phyloP scores from a whole-genome alignment of 495 filamentous ascomycete genomes.

The Neurospora terricola region DNA sequence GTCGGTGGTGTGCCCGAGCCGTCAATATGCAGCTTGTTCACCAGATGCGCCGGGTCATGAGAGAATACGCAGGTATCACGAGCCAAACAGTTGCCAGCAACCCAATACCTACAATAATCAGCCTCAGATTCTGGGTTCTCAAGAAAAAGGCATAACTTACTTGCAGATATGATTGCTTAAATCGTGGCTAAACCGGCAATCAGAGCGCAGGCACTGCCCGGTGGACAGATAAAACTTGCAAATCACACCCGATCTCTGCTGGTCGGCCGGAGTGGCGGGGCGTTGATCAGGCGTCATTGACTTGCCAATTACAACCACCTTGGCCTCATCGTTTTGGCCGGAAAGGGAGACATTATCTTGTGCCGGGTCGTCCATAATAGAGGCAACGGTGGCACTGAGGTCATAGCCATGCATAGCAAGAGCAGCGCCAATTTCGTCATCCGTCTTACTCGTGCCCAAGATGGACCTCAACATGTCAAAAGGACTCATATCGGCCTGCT shows the following conservation, averaged over 20 bases:
- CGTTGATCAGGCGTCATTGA: conserved; percentile 68
- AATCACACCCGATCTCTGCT: conserved; percentile 69
- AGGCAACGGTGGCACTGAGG: conserved; percentile 76
- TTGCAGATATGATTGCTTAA: conserved; percentile 95
- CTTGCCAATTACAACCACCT: conserved; percentile 73
- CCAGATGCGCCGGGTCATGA: conserved; percentile 80
- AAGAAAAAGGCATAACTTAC: conserved; percentile 45
- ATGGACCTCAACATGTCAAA: conserved; percentile 97
- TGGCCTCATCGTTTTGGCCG: conserved; percentile 34
- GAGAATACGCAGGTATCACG: conserved; percentile 95
- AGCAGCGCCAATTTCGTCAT: conserved; percentile 87
- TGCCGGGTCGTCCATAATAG: conserved; percentile 60
- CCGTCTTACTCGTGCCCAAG: conserved; percentile 74
- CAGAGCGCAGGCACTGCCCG: conserved; percentile 84
- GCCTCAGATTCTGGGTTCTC: conserved; percentile 6
- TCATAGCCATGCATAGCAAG: conserved; percentile 88
- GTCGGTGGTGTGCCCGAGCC: conserved; percentile 51
- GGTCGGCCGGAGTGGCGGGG: conserved; percentile 60
- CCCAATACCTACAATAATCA: conserved; percentile 66
- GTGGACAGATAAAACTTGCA: conserved; percentile 94
- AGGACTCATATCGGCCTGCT: conserved; percentile 85
- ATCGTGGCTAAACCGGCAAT: conserved; percentile 97
- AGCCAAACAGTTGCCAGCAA: conserved; percentile 92
- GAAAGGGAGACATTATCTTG: conserved; percentile 31
- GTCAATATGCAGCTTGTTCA: conserved; percentile 55